phyloP scores from a whole-genome alignment of 495 filamentous ascomycete genomes.

The Symbiotaphrina buchneri region DNA sequence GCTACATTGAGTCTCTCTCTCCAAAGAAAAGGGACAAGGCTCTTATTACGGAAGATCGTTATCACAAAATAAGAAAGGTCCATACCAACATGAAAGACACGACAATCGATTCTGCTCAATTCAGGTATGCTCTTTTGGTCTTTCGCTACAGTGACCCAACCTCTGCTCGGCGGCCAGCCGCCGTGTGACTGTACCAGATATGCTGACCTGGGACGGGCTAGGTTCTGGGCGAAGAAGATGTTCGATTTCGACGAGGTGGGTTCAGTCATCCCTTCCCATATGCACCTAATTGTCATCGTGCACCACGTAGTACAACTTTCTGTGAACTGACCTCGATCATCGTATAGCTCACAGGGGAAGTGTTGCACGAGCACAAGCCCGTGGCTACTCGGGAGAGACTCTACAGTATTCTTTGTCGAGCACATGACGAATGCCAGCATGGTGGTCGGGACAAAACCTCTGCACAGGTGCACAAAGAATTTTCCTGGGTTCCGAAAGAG shows the following conservation, averaged over 20 bases:
- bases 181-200: background rate
- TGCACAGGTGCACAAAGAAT: slow-evolving; percentile 29
- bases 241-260: slow-evolving; percentile 20
- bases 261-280: background rate
- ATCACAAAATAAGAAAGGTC: slow-evolving; percentile 28
- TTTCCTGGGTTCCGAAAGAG: slow-evolving; percentile 21
- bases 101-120: slow-evolving; percentile 33
- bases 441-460: slow-evolving; percentile 39
- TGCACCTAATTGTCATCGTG: slow-evolving; percentile 11
- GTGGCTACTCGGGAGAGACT: slow-evolving; percentile 35
- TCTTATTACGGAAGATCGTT: slow-evolving; percentile 28
- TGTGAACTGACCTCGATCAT: background rate
- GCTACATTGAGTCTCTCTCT: slow-evolving; percentile 27
- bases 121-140: slow-evolving; percentile 16
- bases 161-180: background rate
- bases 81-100: slow-evolving; percentile 31
- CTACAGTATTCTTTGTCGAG: slow-evolving; percentile 30
- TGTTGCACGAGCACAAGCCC: slow-evolving; percentile 35
- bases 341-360: slow-evolving; percentile 1
- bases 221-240: slow-evolving; percentile 41
- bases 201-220: slow-evolving; percentile 6
- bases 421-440: slow-evolving; percentile 33
- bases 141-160: slow-evolving; percentile 1
- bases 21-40: slow-evolving; percentile 37
- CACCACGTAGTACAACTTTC: slow-evolving; percentile 18